Percentiles rank a stretch among this genome's conserved stretches.
Conservation (phyloP, 1,284 basidiomycete genomes). For the Cerrena zonata region DNA sequence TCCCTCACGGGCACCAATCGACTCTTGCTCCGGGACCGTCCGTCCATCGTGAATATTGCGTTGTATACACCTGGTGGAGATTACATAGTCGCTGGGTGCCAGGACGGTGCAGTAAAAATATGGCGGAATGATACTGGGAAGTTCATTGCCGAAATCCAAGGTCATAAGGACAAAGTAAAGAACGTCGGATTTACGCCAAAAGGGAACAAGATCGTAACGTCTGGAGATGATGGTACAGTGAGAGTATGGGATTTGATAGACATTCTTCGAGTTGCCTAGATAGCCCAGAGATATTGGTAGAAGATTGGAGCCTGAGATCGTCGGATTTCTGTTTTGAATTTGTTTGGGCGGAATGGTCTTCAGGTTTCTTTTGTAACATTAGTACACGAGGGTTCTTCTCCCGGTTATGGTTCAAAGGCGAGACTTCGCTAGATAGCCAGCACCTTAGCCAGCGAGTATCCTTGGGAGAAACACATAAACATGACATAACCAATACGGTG, state of each 20-base stretch:
- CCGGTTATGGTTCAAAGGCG: too few species aligned
- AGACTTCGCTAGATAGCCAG: too few species aligned
- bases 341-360: too few species aligned
- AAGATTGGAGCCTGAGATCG: too few species aligned
- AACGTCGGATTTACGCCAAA: slow-evolving; percentile 14
- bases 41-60: slow-evolving; percentile 1
- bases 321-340: too few species aligned
- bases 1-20: not conserved
- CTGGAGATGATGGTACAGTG: slow-evolving; percentile 15
- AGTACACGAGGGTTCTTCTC: too few species aligned
- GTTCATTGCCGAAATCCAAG: slow-evolving; percentile 14
- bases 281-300: too few species aligned
- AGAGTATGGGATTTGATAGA: slow-evolving; percentile 13
- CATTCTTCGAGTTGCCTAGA: slow-evolving; percentile 4
- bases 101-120: slow-evolving; percentile 12
- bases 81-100: slow-evolving; percentile 10
- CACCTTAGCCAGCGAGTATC: too few species aligned
- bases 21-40: slow-evolving; percentile 2
- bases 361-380: too few species aligned
- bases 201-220: slow-evolving; percentile 12
- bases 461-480: too few species aligned
- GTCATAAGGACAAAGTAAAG: slow-evolving; percentile 16
- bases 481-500: too few species aligned
- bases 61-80: slow-evolving; percentile 12
- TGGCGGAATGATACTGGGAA: slow-evolving; percentile 7